Evolutionary conservation across 805 yeast genomes (phyloP), one percentile per base, ranked within the genome.

Genomic region (Diddensiella santjacobensis): DNA sequence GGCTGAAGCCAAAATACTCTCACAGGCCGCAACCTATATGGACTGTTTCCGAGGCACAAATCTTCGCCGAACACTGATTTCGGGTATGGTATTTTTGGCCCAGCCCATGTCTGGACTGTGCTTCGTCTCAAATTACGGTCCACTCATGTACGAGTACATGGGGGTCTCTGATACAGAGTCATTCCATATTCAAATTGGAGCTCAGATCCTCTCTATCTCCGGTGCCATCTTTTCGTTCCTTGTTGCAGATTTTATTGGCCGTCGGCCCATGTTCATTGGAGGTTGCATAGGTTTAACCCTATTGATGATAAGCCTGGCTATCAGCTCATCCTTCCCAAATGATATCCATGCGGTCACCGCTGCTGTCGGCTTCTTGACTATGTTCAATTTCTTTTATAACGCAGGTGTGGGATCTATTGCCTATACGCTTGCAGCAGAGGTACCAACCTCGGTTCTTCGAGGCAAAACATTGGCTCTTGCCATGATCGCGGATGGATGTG

Each of bases 71-170:
- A 75, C 81, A n/a, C 18, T 54, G 24, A 45, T 53, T 29, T 37
- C 49, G 6, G 35, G 20, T 15, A 31, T 50, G 35, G 40, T 45
- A 5, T 53, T 53, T 31, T 33, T 38, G 24, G 20, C 44, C n/a
- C 55, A 52, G 8, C 49, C 55, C 2, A 46, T 50, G 51, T 47
- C 52, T 20, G 55, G 55, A 46, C 68, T 79, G 3, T 62, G 75
- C 1, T 70, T 73, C 58, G 58, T 61, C 51, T 68, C 71, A 62
- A 74, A 73, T 35, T 77, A 71, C 59, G 66, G 79, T 6, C 71
- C 80, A 3, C 76, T 74, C 53, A 76, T 74, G 61, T 76, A 71
- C 54, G 55, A 62, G 38, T 73, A 74, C 51, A 78, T 80, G 33
- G 81, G 81, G 42, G 66, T 73, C 56, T 59, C 70, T 10, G 59